Evolutionary conservation across 495 filamentous ascomycete species (phyloP).

Genomic region (Hypoxylon fragiforme): DNA sequence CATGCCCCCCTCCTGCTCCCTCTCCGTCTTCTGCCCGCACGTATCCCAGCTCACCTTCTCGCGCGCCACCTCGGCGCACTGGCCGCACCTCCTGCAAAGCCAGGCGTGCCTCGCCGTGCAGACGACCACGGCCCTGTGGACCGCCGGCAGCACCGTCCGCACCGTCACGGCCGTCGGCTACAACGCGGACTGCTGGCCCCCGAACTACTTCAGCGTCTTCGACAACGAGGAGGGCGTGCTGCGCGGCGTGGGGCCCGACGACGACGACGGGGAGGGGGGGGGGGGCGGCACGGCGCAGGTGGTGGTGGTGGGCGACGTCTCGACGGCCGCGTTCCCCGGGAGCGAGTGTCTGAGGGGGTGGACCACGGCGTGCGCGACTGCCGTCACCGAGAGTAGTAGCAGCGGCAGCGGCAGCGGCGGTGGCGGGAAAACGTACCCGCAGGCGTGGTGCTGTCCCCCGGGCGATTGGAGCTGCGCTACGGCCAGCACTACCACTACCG

Average conservation of each 20-base stretch:
- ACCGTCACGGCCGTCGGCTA: constrained; percentile 1
- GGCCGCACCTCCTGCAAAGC: constrained; percentile 9
- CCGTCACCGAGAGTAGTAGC: no score
- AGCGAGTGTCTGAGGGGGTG: constrained; percentile 17
- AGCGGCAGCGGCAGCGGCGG: constrained; percentile 4
- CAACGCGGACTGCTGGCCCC: constrained; percentile 11
- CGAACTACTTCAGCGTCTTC: constrained; percentile 28
- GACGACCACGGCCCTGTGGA: neutral
- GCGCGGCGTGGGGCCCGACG: no score
- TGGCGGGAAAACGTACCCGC: constrained; percentile 3
- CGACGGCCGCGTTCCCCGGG: constrained; percentile 17
- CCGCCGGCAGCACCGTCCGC: no score
- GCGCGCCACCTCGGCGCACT: constrained; percentile 6
- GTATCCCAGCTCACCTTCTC: constrained; percentile 7
- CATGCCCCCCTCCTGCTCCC: constrained; percentile 14
- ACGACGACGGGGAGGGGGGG: neutral
- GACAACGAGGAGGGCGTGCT: constrained; percentile 18
- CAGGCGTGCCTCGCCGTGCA: constrained; percentile 19
- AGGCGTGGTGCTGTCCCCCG: constrained; percentile 28
- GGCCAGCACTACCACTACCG: constrained; percentile 5
- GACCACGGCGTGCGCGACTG: constrained; percentile 25
- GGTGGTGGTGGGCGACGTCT: no score
- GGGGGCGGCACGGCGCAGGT: neutral
- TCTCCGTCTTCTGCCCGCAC: constrained; percentile 17
- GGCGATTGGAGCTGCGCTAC: constrained; percentile 25